A percentile compares a stretch with the other conserved stretches of the same genome.
Evolutionary conservation across 805 yeast genomes (phyloP).

Genomic region (Cyberlindnera mississippiensis): DNA sequence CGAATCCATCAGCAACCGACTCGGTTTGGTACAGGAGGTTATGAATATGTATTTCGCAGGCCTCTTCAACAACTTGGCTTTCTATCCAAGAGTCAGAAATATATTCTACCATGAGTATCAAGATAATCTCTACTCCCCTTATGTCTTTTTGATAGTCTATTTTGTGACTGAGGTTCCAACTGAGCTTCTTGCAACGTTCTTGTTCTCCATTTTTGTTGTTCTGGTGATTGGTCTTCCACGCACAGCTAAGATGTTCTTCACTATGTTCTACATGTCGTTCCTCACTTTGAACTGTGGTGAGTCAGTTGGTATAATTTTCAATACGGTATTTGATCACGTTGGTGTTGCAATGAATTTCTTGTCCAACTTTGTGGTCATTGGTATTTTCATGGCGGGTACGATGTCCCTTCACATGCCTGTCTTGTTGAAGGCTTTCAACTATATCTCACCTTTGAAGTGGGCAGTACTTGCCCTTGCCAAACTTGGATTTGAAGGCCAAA

Average conservation of each 20-base stretch:
- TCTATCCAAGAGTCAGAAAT: slow-evolving; percentile 70
- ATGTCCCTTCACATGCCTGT: slow-evolving; percentile 71
- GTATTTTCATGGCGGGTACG: slow-evolving; percentile 80
- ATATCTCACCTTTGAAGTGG: slow-evolving; percentile 70
- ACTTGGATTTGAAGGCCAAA: slow-evolving; percentile 48
- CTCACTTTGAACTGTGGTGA: slow-evolving; percentile 72
- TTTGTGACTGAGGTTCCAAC: slow-evolving; percentile 62
- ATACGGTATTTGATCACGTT: slow-evolving; percentile 65
- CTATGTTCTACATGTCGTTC: slow-evolving; percentile 51
- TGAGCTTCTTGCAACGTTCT: slow-evolving; percentile 53
- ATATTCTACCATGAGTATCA: slow-evolving; percentile 75
- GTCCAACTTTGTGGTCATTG: slow-evolving; percentile 63
- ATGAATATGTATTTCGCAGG: slow-evolving; percentile 75
- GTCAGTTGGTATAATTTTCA: slow-evolving; percentile 76
- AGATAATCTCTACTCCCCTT: slow-evolving; percentile 65
- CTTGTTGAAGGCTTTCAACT: slow-evolving; percentile 67
- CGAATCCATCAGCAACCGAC: slow-evolving; percentile 56
- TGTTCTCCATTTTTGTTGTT: slow-evolving; percentile 60
- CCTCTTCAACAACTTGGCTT: slow-evolving; percentile 69
- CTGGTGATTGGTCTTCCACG: slow-evolving; percentile 73
- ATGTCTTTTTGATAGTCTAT: slow-evolving; percentile 60
- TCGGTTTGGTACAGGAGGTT: slow-evolving; percentile 75
- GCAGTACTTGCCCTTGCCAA: slow-evolving; percentile 60
- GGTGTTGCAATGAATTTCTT: slow-evolving; percentile 79
- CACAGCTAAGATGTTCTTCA: slow-evolving; percentile 62